Conservation (phyloP, 805 yeast species). For the Isabelozyma rhagii region DNA sequence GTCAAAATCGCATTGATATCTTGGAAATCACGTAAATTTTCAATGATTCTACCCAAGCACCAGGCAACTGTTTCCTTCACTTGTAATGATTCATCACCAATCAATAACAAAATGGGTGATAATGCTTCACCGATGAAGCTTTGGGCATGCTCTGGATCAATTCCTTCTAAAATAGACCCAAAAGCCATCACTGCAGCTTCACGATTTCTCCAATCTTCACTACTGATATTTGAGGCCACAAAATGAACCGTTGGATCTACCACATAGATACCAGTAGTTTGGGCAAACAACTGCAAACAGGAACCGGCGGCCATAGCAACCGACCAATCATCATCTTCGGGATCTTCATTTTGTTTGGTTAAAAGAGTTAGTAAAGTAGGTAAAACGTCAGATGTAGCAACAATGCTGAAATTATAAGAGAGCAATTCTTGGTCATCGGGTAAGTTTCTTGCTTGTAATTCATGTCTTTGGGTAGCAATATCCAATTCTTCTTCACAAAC, state of each 20-base stretch:
- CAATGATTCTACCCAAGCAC: conserved; percentile 97
- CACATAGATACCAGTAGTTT: conserved; percentile 80
- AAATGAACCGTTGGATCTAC: conserved; percentile 81
- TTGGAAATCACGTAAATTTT: conserved; percentile 74
- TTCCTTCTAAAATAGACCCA: conserved; percentile 95
- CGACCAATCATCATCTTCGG: conserved; percentile 96
- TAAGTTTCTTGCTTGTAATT: conserved; percentile 26
- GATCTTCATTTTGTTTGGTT: conserved; percentile 87
- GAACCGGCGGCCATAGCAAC: conserved; percentile 99
- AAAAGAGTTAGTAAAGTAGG: conserved; percentile 81
- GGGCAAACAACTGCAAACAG: conserved; percentile 91
- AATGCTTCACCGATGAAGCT: conserved; percentile 77
- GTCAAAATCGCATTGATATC: conserved; percentile 65
- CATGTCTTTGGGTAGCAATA: conserved; percentile 64
- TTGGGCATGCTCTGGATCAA: conserved; percentile 68
- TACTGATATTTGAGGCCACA: conserved; percentile 68
- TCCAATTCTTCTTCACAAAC: conserved; percentile 97
- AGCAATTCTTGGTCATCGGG: conserved; percentile 41
- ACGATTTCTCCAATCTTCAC: conserved; percentile 70
- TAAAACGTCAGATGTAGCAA: conserved; percentile 79
- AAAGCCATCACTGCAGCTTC: conserved; percentile 99
- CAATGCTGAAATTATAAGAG: conserved; percentile 77
- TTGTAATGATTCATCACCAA: conserved; percentile 72
- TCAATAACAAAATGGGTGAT: conserved; percentile 69
- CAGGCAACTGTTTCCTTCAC: conserved; percentile 97